Percentiles rank a stretch among this genome's conserved stretches.
phyloP scores from a whole-genome alignment of 331 rosid species.

The Pyracantha coccinea region DNA sequence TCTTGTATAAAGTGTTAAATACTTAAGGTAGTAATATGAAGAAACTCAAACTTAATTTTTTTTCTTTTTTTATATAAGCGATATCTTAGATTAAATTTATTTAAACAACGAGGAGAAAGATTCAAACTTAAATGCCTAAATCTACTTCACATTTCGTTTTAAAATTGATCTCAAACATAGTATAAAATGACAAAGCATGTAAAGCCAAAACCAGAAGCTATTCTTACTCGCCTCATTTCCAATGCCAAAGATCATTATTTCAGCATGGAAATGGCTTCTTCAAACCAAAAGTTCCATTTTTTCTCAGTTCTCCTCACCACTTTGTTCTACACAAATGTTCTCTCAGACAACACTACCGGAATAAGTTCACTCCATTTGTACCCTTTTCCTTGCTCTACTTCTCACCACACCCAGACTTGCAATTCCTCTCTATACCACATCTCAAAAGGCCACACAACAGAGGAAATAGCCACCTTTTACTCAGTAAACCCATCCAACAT shows the following conservation, averaged over 20 bases:
- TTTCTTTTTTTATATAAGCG: no score
- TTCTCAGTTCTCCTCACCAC: not conserved
- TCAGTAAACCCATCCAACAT: not conserved
- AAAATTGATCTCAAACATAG: no score
- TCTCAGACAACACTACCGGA: not conserved
- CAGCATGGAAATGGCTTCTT: not conserved
- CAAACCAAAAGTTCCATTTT: not conserved
- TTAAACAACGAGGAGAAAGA: no score
- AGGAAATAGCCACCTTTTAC: not conserved
- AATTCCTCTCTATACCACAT: constrained; percentile 1
- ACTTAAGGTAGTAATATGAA: no score
- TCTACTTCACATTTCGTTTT: no score
- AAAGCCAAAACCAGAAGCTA: constrained; percentile 3
- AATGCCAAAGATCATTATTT: not conserved
- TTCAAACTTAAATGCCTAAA: no score
- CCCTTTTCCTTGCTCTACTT: constrained; percentile 2
- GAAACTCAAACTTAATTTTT: no score
- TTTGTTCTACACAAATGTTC: not conserved
- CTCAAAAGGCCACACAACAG: not conserved
- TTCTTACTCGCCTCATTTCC: not conserved
- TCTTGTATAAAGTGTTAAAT: no score
- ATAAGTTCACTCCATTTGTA: not conserved
- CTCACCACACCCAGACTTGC: not conserved
- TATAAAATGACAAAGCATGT: not conserved
- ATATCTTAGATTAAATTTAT: no score